These are phyloP conservation scores for Pseudogymnoascus sp. DNA, from an alignment of 2,329 filamentous ascomycete genomes.

Conservation along the genomic window DNA sequence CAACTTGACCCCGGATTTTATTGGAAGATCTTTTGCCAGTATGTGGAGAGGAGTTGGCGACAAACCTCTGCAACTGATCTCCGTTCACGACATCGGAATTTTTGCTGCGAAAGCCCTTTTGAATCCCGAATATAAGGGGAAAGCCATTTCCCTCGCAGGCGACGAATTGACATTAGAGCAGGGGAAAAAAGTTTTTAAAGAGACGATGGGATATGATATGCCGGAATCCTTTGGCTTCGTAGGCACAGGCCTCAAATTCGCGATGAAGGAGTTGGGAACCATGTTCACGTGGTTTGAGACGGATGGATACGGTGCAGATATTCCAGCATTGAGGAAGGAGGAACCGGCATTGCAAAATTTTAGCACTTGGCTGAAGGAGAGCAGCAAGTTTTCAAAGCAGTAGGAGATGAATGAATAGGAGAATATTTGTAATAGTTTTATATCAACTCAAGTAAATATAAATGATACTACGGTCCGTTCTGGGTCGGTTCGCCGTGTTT, in stretches of 20 bases:
- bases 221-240: slow-evolving; percentile 28
- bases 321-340: slow-evolving; percentile 18
- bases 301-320: slow-evolving; percentile 30
- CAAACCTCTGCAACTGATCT: slow-evolving; percentile 30
- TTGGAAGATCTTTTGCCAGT: slow-evolving; percentile 27
- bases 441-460: neutral
- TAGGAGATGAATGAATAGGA: neutral
- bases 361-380: slow-evolving; percentile 16
- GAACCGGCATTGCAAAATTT: slow-evolving; percentile 17
- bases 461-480: neutral
- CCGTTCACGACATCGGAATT: slow-evolving; percentile 32
- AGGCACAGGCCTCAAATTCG: slow-evolving; percentile 20
- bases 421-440: neutral
- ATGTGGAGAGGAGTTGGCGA: slow-evolving; percentile 27
- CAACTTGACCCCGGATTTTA: slow-evolving; percentile 28
- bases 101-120: slow-evolving; percentile 31
- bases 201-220: slow-evolving; percentile 24
- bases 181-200: slow-evolving; percentile 26
- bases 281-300: slow-evolving; percentile 33
- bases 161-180: slow-evolving; percentile 32
- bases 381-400: slow-evolving; percentile 11
- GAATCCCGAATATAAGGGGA: slow-evolving; percentile 26
- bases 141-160: slow-evolving; percentile 32
- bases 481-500: no score
- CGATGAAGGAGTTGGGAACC: slow-evolving; percentile 27